Evolutionary conservation across 23 red algal species (phyloP), one percentile per base, ranked within the genome.

Genomic region (Gracilariopsis chorda): DNA sequence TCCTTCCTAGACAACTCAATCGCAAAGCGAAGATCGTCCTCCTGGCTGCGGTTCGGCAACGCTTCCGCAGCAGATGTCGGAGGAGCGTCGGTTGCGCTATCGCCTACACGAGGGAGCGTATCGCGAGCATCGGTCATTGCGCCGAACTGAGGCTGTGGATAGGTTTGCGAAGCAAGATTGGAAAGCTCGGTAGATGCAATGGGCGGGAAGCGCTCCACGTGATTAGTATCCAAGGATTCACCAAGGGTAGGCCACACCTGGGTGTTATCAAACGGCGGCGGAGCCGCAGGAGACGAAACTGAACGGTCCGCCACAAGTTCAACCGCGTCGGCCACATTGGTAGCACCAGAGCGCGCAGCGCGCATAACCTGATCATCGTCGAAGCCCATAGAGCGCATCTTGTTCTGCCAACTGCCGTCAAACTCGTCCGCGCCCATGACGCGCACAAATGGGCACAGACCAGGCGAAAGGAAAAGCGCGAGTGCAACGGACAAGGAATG

Each of bases 1-100:
- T 89, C 85, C 51, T 59, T 78, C 4, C 85, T 23, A 1, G 85
- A 89, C 2, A 89, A 11, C 37, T 84, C 80, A 19, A 84, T 11
- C 6, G 42, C 80, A 37, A 23, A 19, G 28, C 37, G 24, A 19
- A 84, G 25, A 16, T 84, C 48, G 24, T 57, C 76, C 23, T 80
- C 76, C 11, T 80, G 76, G 34, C 33, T 41, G 1, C 19, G 2
- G 39, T 25, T 35, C 33, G 76, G 76, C 48, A 57, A 13, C 6
- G 12, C 6, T 4, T 80, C 32, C 45, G 14, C 48, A 28, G 76
- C n/a, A 45, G 35, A 4, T 3, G 11, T 28, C 5, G 34, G 76
- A 11, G 28, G n/a, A 28, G 76, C 51, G 1, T 34, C 19, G 1
- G 33, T 34, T 48, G 42, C 67, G 39, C 20, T 41, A 40, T 48